Evolutionary conservation across 129 eudicot genomes (phyloP), one percentile per base, ranked within the genome.

Genomic region (Chrysanthemum makinoi): DNA sequence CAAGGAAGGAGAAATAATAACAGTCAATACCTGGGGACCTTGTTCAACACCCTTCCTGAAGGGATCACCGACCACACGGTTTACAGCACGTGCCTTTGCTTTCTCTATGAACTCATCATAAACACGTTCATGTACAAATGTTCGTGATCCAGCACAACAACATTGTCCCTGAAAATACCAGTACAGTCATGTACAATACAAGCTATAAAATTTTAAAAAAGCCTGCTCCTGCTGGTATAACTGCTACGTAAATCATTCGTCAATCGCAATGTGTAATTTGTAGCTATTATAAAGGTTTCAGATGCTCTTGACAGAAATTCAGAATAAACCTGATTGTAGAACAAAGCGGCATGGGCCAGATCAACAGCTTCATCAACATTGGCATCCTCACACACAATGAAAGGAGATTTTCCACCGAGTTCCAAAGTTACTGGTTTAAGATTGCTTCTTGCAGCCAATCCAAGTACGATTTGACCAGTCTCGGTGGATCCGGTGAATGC

Each of bases 401-500:
- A 84, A 59, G 88, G 88, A 46, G 88, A 84, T 61, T 84, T 84
- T 5, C 88, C 88, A 69, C 88, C 88, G 22, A 90, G 94, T 60
- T 90, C 96, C 35, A 90, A 76, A 30, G 94, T 82, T 30, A 90
- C 96, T 47, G 88, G 90, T 80, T 90, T 89, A 30, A 90, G 86
- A 81, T 90, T 90, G 81, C 96, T 90, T 79, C 66, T 78, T 20
- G 96, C 93, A 79, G 96, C 94, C 78, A 90, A 24, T 64, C 80
- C 88, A 65, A 84, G 90, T 26, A 90, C 88, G 30, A 75, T 58
- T 66, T 90, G 72, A 6, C 96, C 96, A 3, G 85, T 85, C 11
- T 69, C 72, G 7, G 91, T 87, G 18, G 94, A 90, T 66, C 96
- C 96, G 1, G 94, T 90, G 77, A 90, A 87, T 64, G 96, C 94